phyloP scores from a whole-genome alignment of 1,284 basidiomycete species.

The Tetrapyrgos nigripes region DNA sequence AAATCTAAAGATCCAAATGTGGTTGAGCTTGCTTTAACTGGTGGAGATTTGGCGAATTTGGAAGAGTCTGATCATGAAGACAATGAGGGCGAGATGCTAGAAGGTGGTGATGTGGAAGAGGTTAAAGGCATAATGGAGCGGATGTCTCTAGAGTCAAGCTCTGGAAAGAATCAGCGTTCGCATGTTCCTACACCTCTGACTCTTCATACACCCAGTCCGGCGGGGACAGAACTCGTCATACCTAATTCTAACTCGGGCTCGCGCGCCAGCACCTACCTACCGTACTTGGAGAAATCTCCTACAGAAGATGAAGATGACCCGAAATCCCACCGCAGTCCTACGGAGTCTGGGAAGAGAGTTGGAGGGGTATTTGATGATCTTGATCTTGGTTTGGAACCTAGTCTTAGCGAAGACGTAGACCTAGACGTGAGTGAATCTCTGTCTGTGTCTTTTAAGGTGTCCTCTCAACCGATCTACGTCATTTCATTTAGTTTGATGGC shows the following conservation, averaged over 20 bases:
- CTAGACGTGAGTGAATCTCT: conserved; percentile 27
- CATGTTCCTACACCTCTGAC: conserved; percentile 57
- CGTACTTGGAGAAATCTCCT: conserved; percentile 34
- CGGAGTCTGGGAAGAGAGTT: conserved; percentile 63
- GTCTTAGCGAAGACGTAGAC: conserved; percentile 49
- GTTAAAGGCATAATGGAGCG: conserved; percentile 50
- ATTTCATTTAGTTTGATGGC: conserved; percentile 61
- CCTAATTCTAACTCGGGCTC: conserved; percentile 13
- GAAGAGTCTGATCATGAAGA: conserved; percentile 34
- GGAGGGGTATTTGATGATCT: conserved; percentile 76
- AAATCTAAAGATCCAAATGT: conserved; percentile 49
- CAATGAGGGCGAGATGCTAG: conserved; percentile 24
- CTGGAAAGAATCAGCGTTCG: conserved; percentile 12
- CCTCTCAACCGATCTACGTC: neutral
- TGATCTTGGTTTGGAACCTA: conserved; percentile 65
- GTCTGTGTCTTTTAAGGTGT: neutral
- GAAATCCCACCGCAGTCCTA: conserved; percentile 48
- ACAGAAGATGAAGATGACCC: conserved; percentile 31
- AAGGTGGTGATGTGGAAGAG: conserved; percentile 44
- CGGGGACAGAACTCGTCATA: conserved; percentile 19
- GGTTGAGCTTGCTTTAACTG: conserved; percentile 60
- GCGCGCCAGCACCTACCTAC: conserved; percentile 28
- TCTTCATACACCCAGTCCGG: conserved; percentile 41
- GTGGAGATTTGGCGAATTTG: conserved; percentile 47
- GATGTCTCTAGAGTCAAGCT: conserved; percentile 41